phyloP scores from a whole-genome alignment of 2,329 filamentous ascomycete species.

The Parasarocladium wereldwijsianum region DNA sequence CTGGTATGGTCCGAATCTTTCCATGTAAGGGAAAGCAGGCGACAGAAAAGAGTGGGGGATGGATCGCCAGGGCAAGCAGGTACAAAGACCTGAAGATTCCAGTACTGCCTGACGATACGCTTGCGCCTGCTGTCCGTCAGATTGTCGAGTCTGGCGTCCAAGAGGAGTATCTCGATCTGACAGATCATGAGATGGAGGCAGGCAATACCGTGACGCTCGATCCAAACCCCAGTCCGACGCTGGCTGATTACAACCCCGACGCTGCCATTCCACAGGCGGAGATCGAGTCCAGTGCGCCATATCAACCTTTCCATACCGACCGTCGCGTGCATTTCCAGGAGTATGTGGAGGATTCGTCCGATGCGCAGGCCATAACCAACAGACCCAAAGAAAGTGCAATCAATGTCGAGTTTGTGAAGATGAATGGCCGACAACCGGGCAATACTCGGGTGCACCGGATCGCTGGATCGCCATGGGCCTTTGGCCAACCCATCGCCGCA shows the following conservation, averaged over 20 bases:
- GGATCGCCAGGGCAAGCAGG: conserved; percentile 38
- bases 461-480: conserved; percentile 31
- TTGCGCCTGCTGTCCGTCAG: conserved; percentile 40
- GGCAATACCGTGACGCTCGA: conserved; percentile 39
- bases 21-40: conserved; percentile 40
- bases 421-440: conserved; percentile 18
- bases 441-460: conserved; percentile 6
- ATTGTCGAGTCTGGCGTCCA: conserved; percentile 34
- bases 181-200: conserved; percentile 36
- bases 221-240: conserved; percentile 20
- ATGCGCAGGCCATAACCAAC: too few species aligned
- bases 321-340: conserved; percentile 66
- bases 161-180: conserved; percentile 39
- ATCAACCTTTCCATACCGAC: conserved; percentile 92
- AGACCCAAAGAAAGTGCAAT: too few species aligned
- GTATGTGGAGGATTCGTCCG: conserved; percentile 33
- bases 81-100: conserved; percentile 55
- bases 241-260: conserved; percentile 30
- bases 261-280: conserved; percentile 63
- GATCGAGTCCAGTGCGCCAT: conserved; percentile 90
- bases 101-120: conserved; percentile 41
- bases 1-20: conserved; percentile 52
- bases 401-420: too few species aligned
- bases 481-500: conserved; percentile 38
- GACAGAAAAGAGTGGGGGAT: conserved; percentile 36